phyloP scores from a whole-genome alignment of 768 basidiomycete genomes.

The Lanmaoa rubissima region DNA sequence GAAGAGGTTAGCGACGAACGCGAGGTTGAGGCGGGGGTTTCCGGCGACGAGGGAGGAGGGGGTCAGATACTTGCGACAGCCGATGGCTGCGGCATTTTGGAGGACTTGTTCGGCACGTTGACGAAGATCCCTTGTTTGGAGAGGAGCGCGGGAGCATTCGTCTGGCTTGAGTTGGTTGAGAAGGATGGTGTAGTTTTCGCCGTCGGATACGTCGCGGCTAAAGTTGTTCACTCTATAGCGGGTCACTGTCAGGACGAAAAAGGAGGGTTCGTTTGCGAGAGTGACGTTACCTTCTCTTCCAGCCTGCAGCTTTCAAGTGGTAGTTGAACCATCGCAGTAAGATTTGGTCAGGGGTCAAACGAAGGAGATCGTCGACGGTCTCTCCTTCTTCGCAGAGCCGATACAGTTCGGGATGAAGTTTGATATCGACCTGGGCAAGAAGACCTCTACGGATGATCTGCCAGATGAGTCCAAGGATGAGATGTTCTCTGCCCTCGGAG shows the following conservation, averaged over 20 bases:
- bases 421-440: conserved; percentile 95
- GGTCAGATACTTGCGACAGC: conserved; percentile 94
- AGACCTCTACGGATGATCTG: conserved; percentile 95
- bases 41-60: conserved; percentile 88
- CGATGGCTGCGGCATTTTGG: conserved; percentile 90
- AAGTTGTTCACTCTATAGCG: conserved; percentile 90
- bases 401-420: conserved; percentile 95
- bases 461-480: conserved; percentile 98
- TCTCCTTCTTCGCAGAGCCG: conserved; percentile 95
- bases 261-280: too few species aligned
- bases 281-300: conserved; percentile 68
- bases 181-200: conserved; percentile 96
- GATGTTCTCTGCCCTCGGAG: conserved; percentile 90
- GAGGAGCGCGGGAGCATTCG: conserved; percentile 85
- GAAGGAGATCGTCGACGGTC: conserved; percentile 92
- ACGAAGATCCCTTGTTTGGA: conserved; percentile 80
- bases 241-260: not conserved
- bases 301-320: conserved; percentile 93
- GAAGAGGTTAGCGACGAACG: conserved; percentile 98
- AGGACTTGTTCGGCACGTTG: conserved; percentile 91
- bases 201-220: conserved; percentile 94
- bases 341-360: conserved; percentile 95
- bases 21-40: conserved; percentile 96
- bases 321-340: conserved; percentile 99
- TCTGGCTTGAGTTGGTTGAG: conserved; percentile 95